phyloP scores from a whole-genome alignment of 140 eudicot genomes.

The Stevia rebaudiana region DNA sequence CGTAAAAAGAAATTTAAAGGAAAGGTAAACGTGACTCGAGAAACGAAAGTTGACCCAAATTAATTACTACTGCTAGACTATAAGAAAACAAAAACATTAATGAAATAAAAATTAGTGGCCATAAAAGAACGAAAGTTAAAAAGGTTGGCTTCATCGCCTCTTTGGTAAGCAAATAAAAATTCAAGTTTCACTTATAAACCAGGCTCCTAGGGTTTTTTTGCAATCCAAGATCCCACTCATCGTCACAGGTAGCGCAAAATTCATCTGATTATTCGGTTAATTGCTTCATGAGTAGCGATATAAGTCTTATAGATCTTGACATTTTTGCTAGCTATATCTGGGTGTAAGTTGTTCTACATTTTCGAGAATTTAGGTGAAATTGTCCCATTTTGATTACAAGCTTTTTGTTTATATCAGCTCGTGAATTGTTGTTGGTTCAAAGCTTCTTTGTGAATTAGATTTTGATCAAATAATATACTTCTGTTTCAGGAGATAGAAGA shows the following conservation, averaged over 20 bases:
- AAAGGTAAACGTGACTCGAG: no score
- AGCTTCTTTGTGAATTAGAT: not conserved
- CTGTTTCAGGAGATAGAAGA: no score
- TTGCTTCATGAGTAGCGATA: not conserved
- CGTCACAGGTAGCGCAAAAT: not conserved
- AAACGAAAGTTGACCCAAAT: no score
- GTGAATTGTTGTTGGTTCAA: not conserved
- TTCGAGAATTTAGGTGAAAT: not conserved
- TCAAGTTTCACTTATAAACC: not conserved
- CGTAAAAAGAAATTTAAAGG: no score
- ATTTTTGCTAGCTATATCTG: not conserved
- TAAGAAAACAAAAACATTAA: no score
- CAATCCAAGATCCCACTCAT: slow-evolving; percentile 1
- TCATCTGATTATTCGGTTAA: not conserved
- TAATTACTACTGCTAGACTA: no score
- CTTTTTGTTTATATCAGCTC: not conserved
- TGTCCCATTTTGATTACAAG: not conserved
- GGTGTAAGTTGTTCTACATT: not conserved
- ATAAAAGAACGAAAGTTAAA: no score
- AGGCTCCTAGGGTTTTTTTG: not conserved
- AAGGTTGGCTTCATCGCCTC: no score
- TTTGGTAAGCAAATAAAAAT: no score
- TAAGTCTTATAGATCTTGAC: not conserved
- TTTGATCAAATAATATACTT: no score
- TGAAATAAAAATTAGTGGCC: no score